Evolutionary conservation across 306 rosid species (phyloP), one percentile per base, ranked within the genome.

Genomic region (Crotalaria pallida): DNA sequence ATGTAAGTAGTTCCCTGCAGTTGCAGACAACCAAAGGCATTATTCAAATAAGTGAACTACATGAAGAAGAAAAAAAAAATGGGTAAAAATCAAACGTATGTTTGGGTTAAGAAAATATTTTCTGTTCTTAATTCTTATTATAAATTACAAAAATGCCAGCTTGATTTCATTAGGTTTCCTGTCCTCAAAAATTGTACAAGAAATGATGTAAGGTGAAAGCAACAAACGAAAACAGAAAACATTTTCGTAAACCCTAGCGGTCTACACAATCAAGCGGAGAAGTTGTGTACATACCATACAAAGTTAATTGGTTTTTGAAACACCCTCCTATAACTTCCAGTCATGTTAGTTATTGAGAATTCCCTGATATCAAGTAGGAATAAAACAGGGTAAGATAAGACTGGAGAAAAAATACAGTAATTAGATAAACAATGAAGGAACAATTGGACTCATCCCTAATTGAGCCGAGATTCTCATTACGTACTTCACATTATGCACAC

Each of bases 301-400:
- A 87, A 94, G 83, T 91, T 77, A 51, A 78, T 45, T 26, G 97
- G 97, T 60, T 83, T 91, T 80, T 91, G 96, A 56, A 91, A 91
- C 73, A 89, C 96, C 74, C 82, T 86, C 81, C 99, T 84, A 67
- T 88, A 94, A 75, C 97, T 80, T 77, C 97, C 99, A 18, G 96
- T 94, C 87, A 94, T 64, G 69, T 75, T 82, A 17, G 97, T 84
- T 68, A 94, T 88, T 15, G 99, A 94, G 81, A 94, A 94, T 80
- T 94, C 99, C 92, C 97, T 94, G 6, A 56, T 69, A 69, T 76
- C 64, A 62, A 63, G 18, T 29, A 63, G 40, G 63, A 67, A 61
- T 36, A 9, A 38, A 57, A 72, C n/a, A 8, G 41, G 52, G 36
- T 58, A 15, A 44, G 58, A 50, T 21, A 22, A 24, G 3, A 24